Base-by-base conservation (phyloP, 305 asterid species). In the Nicotiana rustica region DNA sequence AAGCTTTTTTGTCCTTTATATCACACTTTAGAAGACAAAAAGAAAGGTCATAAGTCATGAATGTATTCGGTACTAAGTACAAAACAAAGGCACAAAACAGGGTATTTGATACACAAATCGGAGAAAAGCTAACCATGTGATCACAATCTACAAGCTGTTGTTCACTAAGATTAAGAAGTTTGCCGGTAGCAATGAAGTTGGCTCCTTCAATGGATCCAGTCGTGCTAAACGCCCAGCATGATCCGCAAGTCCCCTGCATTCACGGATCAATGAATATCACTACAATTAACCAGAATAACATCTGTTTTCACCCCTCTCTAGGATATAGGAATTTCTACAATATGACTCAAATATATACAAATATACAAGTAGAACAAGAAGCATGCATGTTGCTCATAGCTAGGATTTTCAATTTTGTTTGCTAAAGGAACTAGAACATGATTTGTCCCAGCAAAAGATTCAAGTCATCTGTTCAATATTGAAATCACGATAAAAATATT, bases 161-260 rank as follows among this genome's bases (percentile, higher is more conserved):
- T 85, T 95, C 98, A 18, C 98, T 95, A 44, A 95, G 94, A 85
- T 77, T 93, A 67, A 91, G 78, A n/a, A 95, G 97, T 89, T 89
- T 89, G 70, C 97, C 97, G 0, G 96, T 95, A 47, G 94, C 93
- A 10, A 95, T 83, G 86, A 93, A 93, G 86, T 93, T 87, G 2
- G 97, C 95, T 78, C 98, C 98, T 89, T 95, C 98, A 18, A 95
- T 84, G 0, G 90, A 92, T 78, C 98, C 98, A 0, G 98, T 93
- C 1, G 98, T 91, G 87, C 98, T 95, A 86, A 95, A 95, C 25
- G 98, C 98, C 98, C 98, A 95, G 59, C 98, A 95, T 25, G 98
- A 90, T 3, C 98, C 98, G 41, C 98, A 95, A 1, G 66, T 31
- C 4, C 98, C 98, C 98, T 95, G 87, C 60, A 81, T 83, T 36